Conservation (phyloP, 352 stramenopile genomes). For the Phytophthora lateralis region DNA sequence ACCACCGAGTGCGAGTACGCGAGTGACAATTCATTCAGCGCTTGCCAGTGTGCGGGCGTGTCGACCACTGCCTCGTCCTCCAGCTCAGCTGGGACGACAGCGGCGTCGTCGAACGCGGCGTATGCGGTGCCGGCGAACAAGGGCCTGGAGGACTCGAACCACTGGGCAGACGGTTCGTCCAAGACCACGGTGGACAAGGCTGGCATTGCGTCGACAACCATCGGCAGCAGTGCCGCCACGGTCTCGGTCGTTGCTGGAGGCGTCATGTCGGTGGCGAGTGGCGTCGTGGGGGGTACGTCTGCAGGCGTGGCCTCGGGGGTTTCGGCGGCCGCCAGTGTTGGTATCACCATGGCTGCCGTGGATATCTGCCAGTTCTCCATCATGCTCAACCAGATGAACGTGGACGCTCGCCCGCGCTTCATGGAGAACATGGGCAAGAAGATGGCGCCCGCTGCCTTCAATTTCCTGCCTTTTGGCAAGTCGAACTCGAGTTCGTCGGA, state of each 20-base stretch:
- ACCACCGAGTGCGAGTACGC: slow-evolving; percentile 62
- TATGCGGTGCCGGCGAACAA: slow-evolving; percentile 60
- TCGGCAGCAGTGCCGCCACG: slow-evolving; percentile 61
- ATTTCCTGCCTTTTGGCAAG: slow-evolving; percentile 75
- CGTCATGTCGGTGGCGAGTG: slow-evolving; percentile 67
- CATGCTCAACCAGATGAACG: slow-evolving; percentile 88
- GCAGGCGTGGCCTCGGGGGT: slow-evolving; percentile 63
- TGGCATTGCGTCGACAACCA: slow-evolving; percentile 53
- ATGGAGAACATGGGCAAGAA: slow-evolving; percentile 80
- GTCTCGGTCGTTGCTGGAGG: slow-evolving; percentile 66
- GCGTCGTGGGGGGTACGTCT: slow-evolving; percentile 57
- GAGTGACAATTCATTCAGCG: slow-evolving; percentile 56
- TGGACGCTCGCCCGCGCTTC: slow-evolving; percentile 71
- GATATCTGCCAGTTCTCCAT: slow-evolving; percentile 84
- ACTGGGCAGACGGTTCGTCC: slow-evolving; percentile 61
- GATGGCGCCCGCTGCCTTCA: slow-evolving; percentile 66
- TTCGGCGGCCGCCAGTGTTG: slow-evolving; percentile 64
- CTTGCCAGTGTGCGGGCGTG: slow-evolving; percentile 68
- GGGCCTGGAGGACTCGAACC: slow-evolving; percentile 63
- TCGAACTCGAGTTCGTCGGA: slow-evolving; percentile 20
- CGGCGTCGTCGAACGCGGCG: slow-evolving; percentile 15
- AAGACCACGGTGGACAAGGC: slow-evolving; percentile 78
- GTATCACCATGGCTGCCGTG: slow-evolving; percentile 69
- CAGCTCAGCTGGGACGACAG: slow-evolving; percentile 13
- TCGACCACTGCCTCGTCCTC: slow-evolving; percentile 23